phyloP scores from a whole-genome alignment of 164 flowering plant species.

The Stephania japonica region DNA sequence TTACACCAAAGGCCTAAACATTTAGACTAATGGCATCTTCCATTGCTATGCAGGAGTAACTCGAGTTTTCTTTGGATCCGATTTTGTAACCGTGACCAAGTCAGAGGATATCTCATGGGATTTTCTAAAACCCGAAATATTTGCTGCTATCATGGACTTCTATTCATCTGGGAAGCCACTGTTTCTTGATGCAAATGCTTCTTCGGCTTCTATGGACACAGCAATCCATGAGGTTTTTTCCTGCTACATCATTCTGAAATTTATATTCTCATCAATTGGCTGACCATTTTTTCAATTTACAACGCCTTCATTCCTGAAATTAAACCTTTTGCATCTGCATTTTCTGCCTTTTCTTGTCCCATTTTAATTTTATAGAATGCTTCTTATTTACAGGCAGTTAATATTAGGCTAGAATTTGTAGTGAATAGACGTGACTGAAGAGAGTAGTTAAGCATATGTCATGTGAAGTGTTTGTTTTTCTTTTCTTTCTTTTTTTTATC shows the following conservation, averaged over 20 bases:
- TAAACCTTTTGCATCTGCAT: neutral
- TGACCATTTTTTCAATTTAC: neutral
- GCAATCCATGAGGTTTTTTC: constrained; percentile 70
- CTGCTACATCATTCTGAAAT: neutral
- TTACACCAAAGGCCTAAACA: neutral
- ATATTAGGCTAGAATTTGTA: neutral
- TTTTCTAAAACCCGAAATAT: constrained; percentile 78
- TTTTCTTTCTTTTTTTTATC: too few relatives aligned
- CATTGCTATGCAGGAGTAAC: constrained; percentile 46
- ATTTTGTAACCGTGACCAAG: constrained; percentile 85
- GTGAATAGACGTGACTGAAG: too few relatives aligned
- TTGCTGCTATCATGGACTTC: constrained; percentile 96
- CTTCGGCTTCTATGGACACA: constrained; percentile 74
- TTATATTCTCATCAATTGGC: neutral
- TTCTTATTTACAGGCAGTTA: neutral
- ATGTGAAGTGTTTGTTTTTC: too few relatives aligned
- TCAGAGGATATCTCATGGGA: constrained; percentile 88
- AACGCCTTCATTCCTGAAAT: neutral
- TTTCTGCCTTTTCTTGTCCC: neutral
- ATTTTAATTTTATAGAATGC: neutral
- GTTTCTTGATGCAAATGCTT: constrained; percentile 58
- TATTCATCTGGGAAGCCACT: constrained; percentile 81
- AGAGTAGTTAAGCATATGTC: too few relatives aligned
- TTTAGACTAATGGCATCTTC: constrained; percentile 1
- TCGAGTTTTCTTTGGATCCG: constrained; percentile 91